A percentile compares a stretch with the other conserved stretches of the same genome.
Evolutionary conservation across 805 yeast genomes (phyloP).

Genomic region (Candida hungchunana): DNA sequence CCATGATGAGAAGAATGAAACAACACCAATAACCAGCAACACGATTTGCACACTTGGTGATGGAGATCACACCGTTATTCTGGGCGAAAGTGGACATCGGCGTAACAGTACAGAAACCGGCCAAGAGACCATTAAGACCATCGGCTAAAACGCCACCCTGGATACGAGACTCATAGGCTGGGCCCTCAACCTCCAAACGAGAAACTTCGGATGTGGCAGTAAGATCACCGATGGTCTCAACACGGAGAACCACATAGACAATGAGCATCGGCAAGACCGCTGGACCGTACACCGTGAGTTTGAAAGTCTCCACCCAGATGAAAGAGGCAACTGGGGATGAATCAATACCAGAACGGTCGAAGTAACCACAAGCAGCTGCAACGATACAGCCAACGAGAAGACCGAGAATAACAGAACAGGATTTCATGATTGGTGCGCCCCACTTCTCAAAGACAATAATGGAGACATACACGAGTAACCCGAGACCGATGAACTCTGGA

Average conservation of each 20-base stretch:
- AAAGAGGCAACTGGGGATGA: constrained; percentile 83
- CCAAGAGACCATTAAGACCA: constrained; percentile 73
- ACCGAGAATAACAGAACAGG: constrained; percentile 88
- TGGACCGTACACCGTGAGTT: constrained; percentile 74
- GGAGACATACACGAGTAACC: constrained; percentile 72
- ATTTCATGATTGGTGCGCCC: constrained; percentile 93
- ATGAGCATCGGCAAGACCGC: constrained; percentile 82
- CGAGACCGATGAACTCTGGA: constrained; percentile 84
- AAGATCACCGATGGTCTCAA: constrained; percentile 94
- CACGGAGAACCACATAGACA: constrained; percentile 73
- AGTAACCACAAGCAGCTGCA: constrained; percentile 88
- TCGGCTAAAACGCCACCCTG: constrained; percentile 94
- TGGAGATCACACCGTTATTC: constrained; percentile 90
- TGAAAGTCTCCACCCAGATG: constrained; percentile 85
- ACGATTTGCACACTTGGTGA: constrained; percentile 89
- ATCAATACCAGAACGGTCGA: constrained; percentile 52
- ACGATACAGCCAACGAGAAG: constrained; percentile 85
- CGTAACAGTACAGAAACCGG: constrained; percentile 76
- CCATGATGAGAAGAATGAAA: constrained; percentile 79
- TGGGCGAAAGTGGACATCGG: constrained; percentile 93
- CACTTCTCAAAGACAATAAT: constrained; percentile 77
- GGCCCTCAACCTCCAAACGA: constrained; percentile 78
- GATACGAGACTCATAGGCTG: constrained; percentile 72
- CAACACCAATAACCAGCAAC: constrained; percentile 77
- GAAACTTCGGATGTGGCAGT: constrained; percentile 94